Evolutionary conservation across 257 asterid genomes (phyloP).

Genomic region (Gentiana dahurica): DNA sequence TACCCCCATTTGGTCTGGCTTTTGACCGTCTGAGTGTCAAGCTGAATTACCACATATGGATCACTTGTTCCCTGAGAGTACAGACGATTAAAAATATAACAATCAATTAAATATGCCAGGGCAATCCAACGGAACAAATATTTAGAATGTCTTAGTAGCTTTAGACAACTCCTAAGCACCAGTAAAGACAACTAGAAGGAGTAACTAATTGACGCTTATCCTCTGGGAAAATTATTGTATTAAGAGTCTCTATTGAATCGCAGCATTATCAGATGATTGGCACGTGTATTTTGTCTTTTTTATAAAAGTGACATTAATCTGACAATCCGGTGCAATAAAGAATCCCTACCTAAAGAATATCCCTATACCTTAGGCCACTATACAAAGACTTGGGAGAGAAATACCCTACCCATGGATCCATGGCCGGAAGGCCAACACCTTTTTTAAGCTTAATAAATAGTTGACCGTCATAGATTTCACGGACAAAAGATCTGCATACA

Average conservation of each 20-base stretch:
- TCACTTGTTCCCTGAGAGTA: conserved; percentile 89
- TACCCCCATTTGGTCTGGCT: conserved; percentile 99
- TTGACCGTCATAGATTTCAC: conserved; percentile 93
- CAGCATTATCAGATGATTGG: too few species aligned
- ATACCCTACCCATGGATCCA: conserved; percentile 95
- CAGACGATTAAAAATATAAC: conserved; percentile 6
- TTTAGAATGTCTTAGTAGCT: neutral
- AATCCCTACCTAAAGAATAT: too few species aligned
- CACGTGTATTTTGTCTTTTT: too few species aligned
- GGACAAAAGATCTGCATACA: conserved; percentile 64
- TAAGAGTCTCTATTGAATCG: too few species aligned
- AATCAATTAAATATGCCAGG: neutral
- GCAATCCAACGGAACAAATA: neutral
- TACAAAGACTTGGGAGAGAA: neutral
- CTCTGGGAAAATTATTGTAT: too few species aligned
- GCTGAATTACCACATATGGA: conserved; percentile 81
- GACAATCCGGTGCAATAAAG: too few species aligned
- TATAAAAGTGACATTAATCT: too few species aligned
- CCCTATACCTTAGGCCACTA: neutral
- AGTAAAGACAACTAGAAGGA: conserved; percentile 1
- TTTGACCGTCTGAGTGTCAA: conserved; percentile 69
- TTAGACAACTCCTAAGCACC: neutral
- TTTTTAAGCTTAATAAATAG: conserved; percentile 74
- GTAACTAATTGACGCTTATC: neutral
- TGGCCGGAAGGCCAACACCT: conserved; percentile 76